phyloP scores from a whole-genome alignment of 495 filamentous ascomycete species.

The Pyrenopolyporus hunteri region DNA sequence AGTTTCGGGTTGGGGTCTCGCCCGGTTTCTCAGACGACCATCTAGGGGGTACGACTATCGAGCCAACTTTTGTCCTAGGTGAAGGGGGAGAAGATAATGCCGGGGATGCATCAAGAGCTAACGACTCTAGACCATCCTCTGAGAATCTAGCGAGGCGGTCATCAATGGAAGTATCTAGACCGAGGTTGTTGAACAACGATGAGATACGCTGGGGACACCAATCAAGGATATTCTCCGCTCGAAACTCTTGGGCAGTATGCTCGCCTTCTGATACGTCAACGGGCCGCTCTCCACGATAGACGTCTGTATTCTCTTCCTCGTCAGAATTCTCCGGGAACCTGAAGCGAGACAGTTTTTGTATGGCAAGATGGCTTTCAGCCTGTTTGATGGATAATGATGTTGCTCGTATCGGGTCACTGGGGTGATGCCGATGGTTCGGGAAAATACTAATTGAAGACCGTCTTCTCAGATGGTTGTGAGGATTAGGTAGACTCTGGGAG shows the following conservation, averaged over 20 bases:
- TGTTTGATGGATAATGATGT: slow-evolving; percentile 4
- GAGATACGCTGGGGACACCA: slow-evolving; percentile 40
- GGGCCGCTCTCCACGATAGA: neutral
- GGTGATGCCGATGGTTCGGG: slow-evolving; percentile 14
- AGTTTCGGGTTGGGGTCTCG: neutral
- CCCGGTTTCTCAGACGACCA: slow-evolving; percentile 4
- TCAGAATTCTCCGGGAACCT: slow-evolving; percentile 33
- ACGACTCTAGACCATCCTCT: neutral
- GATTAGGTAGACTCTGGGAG: slow-evolving; percentile 49
- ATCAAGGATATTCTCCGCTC: slow-evolving; percentile 29
- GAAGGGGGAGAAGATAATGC: slow-evolving; percentile 29
- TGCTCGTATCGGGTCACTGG: slow-evolving; percentile 15
- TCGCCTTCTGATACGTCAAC: slow-evolving; percentile 1
- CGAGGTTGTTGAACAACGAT: slow-evolving; percentile 36
- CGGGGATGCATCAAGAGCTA: slow-evolving; percentile 4
- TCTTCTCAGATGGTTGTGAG: slow-evolving; percentile 31
- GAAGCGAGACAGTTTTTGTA: slow-evolving; percentile 21
- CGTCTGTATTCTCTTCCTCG: neutral
- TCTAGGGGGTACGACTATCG: neutral
- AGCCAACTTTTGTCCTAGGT: slow-evolving; percentile 12
- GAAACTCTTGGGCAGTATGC: neutral
- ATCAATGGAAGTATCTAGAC: slow-evolving; percentile 31
- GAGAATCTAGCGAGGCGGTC: slow-evolving; percentile 9
- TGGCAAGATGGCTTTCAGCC: neutral
- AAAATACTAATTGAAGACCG: slow-evolving; percentile 33